Evolutionary conservation across 768 basidiomycete species (phyloP).

Genomic region (Leucosporidium yakuticum): DNA sequence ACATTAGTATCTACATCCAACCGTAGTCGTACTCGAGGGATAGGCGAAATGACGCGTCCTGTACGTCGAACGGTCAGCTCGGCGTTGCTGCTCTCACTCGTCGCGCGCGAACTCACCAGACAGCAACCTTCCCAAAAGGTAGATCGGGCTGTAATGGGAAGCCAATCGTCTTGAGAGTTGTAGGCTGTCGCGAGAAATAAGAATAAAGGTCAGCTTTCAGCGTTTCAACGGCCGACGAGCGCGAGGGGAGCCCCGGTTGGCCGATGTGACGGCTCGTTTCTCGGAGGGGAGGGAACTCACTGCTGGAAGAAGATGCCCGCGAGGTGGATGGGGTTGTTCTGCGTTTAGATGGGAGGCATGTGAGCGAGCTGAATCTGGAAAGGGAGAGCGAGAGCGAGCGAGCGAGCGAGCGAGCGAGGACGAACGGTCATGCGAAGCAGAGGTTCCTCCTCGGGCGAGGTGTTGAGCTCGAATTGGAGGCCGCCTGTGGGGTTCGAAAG

Average conservation of each 20-base stretch:
- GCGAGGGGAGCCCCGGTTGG: not conserved
- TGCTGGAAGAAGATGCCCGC: constrained; percentile 11
- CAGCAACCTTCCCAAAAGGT: not conserved
- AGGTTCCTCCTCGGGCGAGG: not conserved
- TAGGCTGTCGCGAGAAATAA: not conserved
- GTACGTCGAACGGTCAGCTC: not conserved
- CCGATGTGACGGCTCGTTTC: not conserved
- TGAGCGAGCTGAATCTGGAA: too few relatives aligned
- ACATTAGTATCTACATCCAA: not conserved
- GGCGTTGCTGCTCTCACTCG: not conserved
- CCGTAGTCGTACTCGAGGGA: constrained; percentile 1
- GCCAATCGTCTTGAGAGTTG: constrained; percentile 3
- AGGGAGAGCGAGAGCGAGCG: too few relatives aligned
- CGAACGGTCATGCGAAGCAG: not conserved
- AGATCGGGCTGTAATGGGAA: constrained; percentile 6
- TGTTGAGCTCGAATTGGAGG: not conserved
- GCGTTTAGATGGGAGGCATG: too few relatives aligned
- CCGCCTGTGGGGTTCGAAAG: not conserved
- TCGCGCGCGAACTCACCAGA: not conserved
- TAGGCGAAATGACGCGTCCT: constrained; percentile 5
- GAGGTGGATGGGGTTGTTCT: not conserved
- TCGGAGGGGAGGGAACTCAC: not conserved
- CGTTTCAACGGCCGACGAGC: not conserved
- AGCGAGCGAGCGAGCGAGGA: too few relatives aligned
- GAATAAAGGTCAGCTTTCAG: too few relatives aligned